A percentile compares a stretch with the other conserved stretches of the same genome.
Evolutionary conservation across 2,329 filamentous ascomycete genomes (phyloP).

Genomic region (Arthrobotrys iridis): DNA sequence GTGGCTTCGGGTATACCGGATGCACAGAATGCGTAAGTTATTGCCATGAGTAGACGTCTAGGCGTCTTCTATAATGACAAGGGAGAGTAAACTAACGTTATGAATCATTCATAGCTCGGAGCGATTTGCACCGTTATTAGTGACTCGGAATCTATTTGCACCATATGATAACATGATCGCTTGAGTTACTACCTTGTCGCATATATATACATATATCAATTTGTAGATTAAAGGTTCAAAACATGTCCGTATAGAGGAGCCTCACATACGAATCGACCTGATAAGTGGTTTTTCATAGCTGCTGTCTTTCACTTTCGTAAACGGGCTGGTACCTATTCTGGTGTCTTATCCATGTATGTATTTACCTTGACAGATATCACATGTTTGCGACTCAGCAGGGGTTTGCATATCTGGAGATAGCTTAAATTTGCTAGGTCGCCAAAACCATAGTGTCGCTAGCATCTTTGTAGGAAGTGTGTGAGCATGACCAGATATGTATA

Average conservation of each 20-base stretch:
- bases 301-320: neutral
- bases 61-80: neutral
- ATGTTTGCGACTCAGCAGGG: no score
- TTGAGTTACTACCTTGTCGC: neutral
- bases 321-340: no score
- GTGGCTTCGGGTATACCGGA: conserved; percentile 12
- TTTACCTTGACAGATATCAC: no score
- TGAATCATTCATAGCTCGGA: neutral
- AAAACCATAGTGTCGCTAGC: no score
- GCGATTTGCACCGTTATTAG: neutral
- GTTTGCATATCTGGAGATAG: no score
- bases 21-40: conserved; percentile 30
- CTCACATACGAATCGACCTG: neutral
- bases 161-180: no score
- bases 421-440: no score
- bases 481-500: no score
- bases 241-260: neutral
- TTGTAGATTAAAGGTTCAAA: no score
- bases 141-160: neutral
- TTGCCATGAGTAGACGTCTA: neutral
- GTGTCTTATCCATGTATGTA: no score
- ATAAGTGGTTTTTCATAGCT: neutral
- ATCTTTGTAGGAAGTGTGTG: no score
- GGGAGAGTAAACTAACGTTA: neutral
- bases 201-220: neutral